Evolutionary conservation across 306 rosid species (phyloP).

Genomic region (Castanopsis chinensis): DNA sequence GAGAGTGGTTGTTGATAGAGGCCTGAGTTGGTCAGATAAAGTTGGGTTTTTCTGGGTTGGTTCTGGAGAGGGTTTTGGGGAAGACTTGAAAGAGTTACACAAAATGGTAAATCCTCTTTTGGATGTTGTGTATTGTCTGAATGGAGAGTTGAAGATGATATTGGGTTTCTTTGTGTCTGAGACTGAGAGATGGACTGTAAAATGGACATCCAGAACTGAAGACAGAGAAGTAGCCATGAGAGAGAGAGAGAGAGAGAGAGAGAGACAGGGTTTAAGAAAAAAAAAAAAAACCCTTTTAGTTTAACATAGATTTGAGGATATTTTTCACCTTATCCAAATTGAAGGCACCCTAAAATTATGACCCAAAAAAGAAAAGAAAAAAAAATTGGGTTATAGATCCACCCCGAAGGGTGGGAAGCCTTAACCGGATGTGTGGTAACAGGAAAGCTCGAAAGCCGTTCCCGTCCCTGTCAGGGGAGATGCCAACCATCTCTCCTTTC

Average conservation of each 20-base stretch:
- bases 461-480: slow-evolving; percentile 22
- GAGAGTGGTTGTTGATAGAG: slow-evolving; percentile 55
- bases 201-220: slow-evolving; percentile 45
- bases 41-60: slow-evolving; percentile 44
- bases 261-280: neutral
- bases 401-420: slow-evolving; percentile 23
- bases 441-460: neutral
- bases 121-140: slow-evolving; percentile 3
- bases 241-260: neutral
- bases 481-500: slow-evolving; percentile 34
- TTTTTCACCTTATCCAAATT: slow-evolving; percentile 34
- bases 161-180: slow-evolving; percentile 43
- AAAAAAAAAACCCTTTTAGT: neutral
- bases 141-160: slow-evolving; percentile 41
- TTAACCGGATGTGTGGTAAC: slow-evolving; percentile 35
- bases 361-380: neutral
- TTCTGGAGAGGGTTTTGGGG: slow-evolving; percentile 24
- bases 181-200: slow-evolving; percentile 35
- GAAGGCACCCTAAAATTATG: too few relatives aligned
- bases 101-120: slow-evolving; percentile 35
- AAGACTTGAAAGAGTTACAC: slow-evolving; percentile 46
- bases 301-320: neutral
- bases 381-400: slow-evolving; percentile 13
- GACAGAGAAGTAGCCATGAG: slow-evolving; percentile 72
- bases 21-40: slow-evolving; percentile 78